A percentile compares a stretch with the other conserved stretches of the same genome.
phyloP scores from a whole-genome alignment of 176 grass and related monocot species.

The Ampelocalamus luodianensis region DNA sequence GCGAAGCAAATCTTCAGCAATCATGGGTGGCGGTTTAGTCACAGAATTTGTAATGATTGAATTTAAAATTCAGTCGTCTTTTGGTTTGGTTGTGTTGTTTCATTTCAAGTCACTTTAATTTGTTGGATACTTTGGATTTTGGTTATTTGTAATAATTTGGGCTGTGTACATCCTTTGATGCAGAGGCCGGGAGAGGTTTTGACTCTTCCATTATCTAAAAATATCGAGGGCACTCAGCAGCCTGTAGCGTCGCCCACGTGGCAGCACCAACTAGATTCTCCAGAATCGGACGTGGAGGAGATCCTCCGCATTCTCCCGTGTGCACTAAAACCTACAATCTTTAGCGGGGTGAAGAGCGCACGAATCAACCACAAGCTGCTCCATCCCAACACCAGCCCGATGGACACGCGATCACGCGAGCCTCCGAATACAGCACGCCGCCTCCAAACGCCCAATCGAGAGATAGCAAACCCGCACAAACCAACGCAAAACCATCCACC shows the following conservation, averaged over 20 bases:
- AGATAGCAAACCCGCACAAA: not conserved
- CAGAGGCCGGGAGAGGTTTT: no score
- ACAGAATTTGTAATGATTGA: no score
- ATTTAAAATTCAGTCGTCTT: no score
- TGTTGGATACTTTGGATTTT: no score
- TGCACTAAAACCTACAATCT: not conserved
- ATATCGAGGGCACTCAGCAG: not conserved
- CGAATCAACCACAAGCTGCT: not conserved
- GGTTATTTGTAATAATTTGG: no score
- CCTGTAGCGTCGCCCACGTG: not conserved
- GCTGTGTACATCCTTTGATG: no score
- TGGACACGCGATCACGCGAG: not conserved
- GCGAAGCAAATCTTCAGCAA: no score
- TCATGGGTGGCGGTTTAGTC: no score
- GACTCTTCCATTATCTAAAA: no score
- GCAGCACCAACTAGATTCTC: not conserved
- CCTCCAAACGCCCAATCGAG: not conserved
- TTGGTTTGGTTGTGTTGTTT: no score
- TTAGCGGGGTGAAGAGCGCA: not conserved
- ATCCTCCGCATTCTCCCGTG: not conserved
- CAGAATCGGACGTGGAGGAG: not conserved
- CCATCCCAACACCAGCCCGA: not conserved
- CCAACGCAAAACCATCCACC: not conserved
- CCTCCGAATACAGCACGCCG: not conserved
- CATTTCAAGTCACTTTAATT: no score